phyloP scores from a whole-genome alignment of 768 basidiomycete species.

The Galerina marginata region DNA sequence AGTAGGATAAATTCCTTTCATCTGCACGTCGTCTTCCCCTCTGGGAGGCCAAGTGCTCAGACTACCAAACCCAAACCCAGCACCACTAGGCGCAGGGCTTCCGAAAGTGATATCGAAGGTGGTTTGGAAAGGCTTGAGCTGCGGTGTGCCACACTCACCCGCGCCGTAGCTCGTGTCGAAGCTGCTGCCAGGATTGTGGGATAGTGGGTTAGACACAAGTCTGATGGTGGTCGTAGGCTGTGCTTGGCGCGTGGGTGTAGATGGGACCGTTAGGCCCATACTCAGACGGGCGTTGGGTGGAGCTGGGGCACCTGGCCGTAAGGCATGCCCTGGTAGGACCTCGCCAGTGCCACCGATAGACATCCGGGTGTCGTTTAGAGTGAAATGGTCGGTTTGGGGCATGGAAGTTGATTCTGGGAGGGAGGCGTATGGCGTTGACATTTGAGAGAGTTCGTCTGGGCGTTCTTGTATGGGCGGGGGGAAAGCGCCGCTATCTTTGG shows the following conservation, averaged over 20 bases:
- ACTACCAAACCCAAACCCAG: constrained; percentile 29
- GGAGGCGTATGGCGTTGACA: constrained; percentile 50
- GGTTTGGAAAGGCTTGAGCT: constrained; percentile 68
- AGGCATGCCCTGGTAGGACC: constrained; percentile 60
- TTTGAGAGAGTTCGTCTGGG: constrained; percentile 43
- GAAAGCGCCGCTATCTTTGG: constrained; percentile 15
- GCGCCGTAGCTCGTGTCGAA: constrained; percentile 25
- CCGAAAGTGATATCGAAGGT: constrained; percentile 70
- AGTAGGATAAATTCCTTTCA: constrained; percentile 43
- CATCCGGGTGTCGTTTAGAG: constrained; percentile 38
- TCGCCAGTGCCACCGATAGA: constrained; percentile 24
- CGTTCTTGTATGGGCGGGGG: constrained; percentile 17
- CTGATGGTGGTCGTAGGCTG: constrained; percentile 59
- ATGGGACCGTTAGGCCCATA: constrained; percentile 45
- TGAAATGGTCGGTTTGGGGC: constrained; percentile 56
- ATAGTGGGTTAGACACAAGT: constrained; percentile 45
- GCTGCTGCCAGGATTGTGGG: constrained; percentile 12
- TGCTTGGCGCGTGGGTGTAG: constrained; percentile 43
- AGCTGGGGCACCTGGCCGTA: constrained; percentile 65
- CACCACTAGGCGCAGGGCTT: constrained; percentile 45
- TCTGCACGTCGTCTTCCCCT: constrained; percentile 24
- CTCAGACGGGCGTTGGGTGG: constrained; percentile 67
- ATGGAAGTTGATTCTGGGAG: constrained; percentile 38
- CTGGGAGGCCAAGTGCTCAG: constrained; percentile 39
- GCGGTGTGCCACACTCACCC: constrained; percentile 53